These are phyloP conservation scores for Aspergillus fischeri DNA, from an alignment of 2,329 filamentous ascomycete species.

Conservation along the genomic window DNA sequence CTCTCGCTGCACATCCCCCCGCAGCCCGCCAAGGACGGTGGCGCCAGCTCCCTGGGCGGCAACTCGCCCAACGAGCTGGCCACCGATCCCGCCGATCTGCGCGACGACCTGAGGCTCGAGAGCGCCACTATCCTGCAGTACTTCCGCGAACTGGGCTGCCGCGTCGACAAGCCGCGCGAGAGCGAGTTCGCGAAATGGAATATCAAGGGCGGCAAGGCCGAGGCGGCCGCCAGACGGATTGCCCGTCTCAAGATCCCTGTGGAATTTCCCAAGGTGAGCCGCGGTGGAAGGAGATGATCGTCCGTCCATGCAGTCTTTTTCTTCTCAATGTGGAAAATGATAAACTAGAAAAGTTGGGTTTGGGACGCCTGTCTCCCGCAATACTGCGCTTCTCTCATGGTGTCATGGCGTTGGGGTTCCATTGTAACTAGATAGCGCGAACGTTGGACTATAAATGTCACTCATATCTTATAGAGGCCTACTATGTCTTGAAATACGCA, in stretches of 20 bases:
- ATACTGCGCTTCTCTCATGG: background rate
- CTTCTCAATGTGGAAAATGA: slow-evolving; percentile 1
- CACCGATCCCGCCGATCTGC: slow-evolving; percentile 43
- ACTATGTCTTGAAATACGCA: background rate
- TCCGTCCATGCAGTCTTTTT: background rate
- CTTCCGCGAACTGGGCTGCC: slow-evolving; percentile 46
- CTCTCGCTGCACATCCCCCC: slow-evolving; percentile 45
- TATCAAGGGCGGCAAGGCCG: slow-evolving; percentile 57
- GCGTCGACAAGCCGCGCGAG: slow-evolving; percentile 39
- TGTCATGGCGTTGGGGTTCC: background rate
- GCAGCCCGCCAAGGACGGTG: slow-evolving; percentile 34
- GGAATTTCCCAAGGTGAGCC: slow-evolving; percentile 67
- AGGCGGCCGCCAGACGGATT: slow-evolving; percentile 50
- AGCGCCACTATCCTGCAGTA: slow-evolving; percentile 34
- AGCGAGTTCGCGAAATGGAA: slow-evolving; percentile 40
- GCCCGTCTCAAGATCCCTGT: slow-evolving; percentile 74
- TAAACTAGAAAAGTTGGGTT: background rate
- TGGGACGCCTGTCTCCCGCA: background rate
- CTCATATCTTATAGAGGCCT: background rate
- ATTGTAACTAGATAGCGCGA: background rate
- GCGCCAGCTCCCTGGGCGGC: slow-evolving; percentile 31
- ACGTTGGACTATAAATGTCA: background rate
- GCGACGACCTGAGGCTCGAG: slow-evolving; percentile 42
- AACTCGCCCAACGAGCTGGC: slow-evolving; percentile 37
- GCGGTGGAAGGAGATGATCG: slow-evolving; percentile 30